These are phyloP conservation scores for Colletotrichum zoysiae DNA, from an alignment of 2,329 filamentous ascomycete species.

Conservation along the genomic window DNA sequence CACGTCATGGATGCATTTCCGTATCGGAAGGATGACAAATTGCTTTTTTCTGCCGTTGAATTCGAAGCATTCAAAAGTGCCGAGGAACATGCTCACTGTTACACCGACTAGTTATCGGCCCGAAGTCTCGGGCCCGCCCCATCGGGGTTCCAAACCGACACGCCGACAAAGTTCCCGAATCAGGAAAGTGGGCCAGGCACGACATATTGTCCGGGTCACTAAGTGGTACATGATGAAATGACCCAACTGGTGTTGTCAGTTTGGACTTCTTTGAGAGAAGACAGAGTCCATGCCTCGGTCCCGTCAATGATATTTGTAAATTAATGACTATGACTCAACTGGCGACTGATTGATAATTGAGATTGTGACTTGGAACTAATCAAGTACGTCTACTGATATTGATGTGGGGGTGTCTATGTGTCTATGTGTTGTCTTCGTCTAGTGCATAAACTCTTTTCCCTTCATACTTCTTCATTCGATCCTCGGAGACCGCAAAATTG, in stretches of 20 bases:
- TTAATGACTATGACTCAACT: too few species aligned
- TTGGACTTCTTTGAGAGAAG: too few species aligned
- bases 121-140: neutral
- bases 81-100: neutral
- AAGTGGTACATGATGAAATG: too few species aligned
- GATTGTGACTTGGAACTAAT: too few species aligned
- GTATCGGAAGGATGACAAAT: too few species aligned
- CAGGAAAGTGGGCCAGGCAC: neutral
- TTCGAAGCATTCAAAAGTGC: neutral
- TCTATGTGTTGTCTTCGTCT: neutral
- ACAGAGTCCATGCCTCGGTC: too few species aligned
- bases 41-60: neutral
- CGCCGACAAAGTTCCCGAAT: neutral
- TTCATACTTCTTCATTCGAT: slow-evolving; percentile 79
- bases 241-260: neutral
- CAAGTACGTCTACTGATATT: too few species aligned
- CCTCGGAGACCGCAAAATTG: slow-evolving; percentile 61
- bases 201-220: neutral
- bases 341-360: too few species aligned
- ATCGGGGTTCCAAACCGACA: neutral
- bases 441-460: neutral
- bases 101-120: neutral
- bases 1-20: too few species aligned
- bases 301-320: too few species aligned
- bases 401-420: too few species aligned